Percentiles rank a stretch among this genome's conserved stretches.
Conservation (phyloP, 179 eudicot genomes). For the Nepenthes alata region DNA sequence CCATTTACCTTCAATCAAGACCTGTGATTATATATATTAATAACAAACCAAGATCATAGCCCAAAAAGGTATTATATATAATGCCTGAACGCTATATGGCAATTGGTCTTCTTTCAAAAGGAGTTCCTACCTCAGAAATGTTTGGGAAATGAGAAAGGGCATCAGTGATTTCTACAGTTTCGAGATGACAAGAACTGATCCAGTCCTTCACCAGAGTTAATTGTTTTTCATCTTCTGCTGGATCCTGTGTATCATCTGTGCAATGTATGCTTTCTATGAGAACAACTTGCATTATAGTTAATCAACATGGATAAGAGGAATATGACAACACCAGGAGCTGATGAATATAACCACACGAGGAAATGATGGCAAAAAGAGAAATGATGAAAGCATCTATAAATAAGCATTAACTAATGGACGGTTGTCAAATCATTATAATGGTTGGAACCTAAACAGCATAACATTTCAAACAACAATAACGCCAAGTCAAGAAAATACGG, state of each 20-base stretch:
- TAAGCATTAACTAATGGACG: too few species aligned
- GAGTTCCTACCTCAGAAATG: slow-evolving; percentile 51
- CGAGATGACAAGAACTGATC: slow-evolving; percentile 49
- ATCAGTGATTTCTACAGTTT: slow-evolving; percentile 51
- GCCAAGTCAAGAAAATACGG: too few species aligned
- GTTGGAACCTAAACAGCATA: too few species aligned
- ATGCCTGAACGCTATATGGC: not conserved
- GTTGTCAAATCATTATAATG: too few species aligned
- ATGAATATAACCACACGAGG: not conserved
- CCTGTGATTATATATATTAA: slow-evolving; percentile 28
- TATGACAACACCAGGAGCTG: not conserved
- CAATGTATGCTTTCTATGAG: not conserved
- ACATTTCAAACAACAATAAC: too few species aligned
- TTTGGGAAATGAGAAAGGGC: slow-evolving; percentile 74
- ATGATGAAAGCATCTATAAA: too few species aligned
- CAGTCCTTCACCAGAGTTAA: slow-evolving; percentile 63
- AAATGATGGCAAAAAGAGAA: too few species aligned
- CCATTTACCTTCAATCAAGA: slow-evolving; percentile 60
- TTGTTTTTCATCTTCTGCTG: slow-evolving; percentile 75
- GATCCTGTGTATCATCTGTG: slow-evolving; percentile 84
- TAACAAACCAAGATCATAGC: too few species aligned
- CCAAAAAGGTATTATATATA: too few species aligned
- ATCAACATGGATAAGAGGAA: not conserved
- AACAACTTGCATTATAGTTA: not conserved
- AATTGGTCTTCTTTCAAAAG: not conserved